Percentiles rank a stretch among this genome's conserved stretches.
These are phyloP conservation scores for Diutina pseudorugosa DNA, from an alignment of 1,139 yeast species.

Conservation along the genomic window DNA sequence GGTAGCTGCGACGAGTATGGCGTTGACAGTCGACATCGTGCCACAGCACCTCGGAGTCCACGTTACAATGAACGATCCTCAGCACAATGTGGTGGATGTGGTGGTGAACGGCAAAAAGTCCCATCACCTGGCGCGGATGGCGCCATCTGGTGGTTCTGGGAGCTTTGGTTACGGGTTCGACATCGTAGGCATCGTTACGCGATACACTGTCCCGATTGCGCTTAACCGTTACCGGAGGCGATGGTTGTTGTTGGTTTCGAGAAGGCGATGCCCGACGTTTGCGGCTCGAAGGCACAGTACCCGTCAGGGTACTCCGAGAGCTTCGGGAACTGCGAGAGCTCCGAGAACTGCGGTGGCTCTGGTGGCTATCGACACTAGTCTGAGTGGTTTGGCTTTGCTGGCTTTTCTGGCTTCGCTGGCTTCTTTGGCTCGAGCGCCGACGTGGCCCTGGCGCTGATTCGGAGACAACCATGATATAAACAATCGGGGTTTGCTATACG, in stretches of 20 bases:
- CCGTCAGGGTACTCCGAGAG: neutral
- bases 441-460: neutral
- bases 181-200: neutral
- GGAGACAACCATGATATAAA: neutral
- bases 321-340: neutral
- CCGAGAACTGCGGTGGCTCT: neutral
- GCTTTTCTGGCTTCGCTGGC: neutral
- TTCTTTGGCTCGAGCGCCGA: neutral
- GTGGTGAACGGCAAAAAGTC: neutral
- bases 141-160: neutral
- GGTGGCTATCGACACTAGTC: neutral
- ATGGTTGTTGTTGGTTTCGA: neutral
- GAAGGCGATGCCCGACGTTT: neutral
- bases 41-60: neutral
- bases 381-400: neutral
- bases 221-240: neutral
- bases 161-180: neutral
- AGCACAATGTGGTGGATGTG: constrained; percentile 9
- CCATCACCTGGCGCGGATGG: neutral
- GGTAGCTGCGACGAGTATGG: neutral
- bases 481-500: no score
- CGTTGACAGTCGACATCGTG: neutral
- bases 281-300: neutral
- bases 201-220: neutral
- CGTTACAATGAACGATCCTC: constrained; percentile 5